phyloP scores from a whole-genome alignment of 2,329 filamentous ascomycete species.

The Myriosclerotinia duriaeana region DNA sequence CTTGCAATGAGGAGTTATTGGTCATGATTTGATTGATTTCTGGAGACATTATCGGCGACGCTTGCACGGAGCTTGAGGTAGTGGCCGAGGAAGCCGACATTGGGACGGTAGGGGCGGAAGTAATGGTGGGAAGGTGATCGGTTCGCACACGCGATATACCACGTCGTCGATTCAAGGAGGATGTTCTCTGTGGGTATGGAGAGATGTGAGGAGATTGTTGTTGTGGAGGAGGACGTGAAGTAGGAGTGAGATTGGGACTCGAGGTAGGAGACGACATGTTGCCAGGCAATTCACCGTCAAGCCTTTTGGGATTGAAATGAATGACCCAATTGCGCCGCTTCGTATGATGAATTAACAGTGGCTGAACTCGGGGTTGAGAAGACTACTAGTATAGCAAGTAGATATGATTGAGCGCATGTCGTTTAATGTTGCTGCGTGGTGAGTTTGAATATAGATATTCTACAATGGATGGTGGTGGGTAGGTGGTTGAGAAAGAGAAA shows the following conservation, averaged over 20 bases:
- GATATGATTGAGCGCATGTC: slow-evolving; percentile 22
- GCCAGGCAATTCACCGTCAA: neutral
- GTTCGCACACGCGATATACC: slow-evolving; percentile 40
- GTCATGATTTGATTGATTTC: slow-evolving; percentile 52
- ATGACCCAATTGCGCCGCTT: neutral
- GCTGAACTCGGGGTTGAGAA: slow-evolving; percentile 14
- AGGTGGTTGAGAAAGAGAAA: neutral
- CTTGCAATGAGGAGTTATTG: slow-evolving; percentile 62
- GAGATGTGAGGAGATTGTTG: slow-evolving; percentile 17
- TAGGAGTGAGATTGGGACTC: slow-evolving; percentile 17
- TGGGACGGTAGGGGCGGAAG: slow-evolving; percentile 45
- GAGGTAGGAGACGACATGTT: slow-evolving; percentile 18
- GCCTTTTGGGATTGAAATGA: neutral
- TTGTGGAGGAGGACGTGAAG: neutral
- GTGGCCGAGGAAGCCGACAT: slow-evolving; percentile 56
- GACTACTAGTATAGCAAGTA: slow-evolving; percentile 19
- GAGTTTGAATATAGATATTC: neutral
- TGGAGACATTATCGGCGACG: slow-evolving; percentile 58
- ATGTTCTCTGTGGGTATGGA: slow-evolving; percentile 9
- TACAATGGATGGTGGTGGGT: neutral
- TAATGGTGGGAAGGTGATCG: slow-evolving; percentile 34
- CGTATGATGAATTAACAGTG: slow-evolving; percentile 18
- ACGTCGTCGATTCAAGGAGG: slow-evolving; percentile 28
- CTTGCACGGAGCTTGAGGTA: slow-evolving; percentile 53
- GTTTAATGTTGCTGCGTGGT: neutral